Conservation (phyloP, 1,139 yeast genomes). For the Groenewaldozyma sp. region DNA sequence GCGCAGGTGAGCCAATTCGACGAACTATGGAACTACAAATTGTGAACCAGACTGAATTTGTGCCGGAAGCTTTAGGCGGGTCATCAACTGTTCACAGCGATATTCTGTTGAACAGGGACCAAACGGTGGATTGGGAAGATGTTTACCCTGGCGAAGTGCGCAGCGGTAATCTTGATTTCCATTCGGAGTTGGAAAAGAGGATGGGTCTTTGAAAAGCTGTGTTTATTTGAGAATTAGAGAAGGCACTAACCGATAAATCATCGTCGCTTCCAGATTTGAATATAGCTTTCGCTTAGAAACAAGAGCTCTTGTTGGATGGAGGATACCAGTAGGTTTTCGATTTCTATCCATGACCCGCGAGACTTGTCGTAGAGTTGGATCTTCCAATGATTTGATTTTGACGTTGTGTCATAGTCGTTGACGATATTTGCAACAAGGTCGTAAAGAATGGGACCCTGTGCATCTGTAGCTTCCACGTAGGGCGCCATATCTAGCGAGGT, state of each 20-base stretch:
- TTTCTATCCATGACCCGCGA: slow-evolving; percentile 45
- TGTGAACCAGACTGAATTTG: slow-evolving; percentile 63
- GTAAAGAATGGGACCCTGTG: slow-evolving; percentile 10
- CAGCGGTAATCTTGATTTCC: slow-evolving; percentile 46
- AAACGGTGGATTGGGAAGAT: slow-evolving; percentile 87
- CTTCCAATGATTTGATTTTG: slow-evolving; percentile 35
- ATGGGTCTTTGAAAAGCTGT: slow-evolving; percentile 52
- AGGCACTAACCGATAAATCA: no score
- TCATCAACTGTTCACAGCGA: slow-evolving; percentile 57
- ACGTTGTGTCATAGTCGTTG: slow-evolving; percentile 6
- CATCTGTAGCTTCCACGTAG: not conserved
- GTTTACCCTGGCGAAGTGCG: slow-evolving; percentile 45
- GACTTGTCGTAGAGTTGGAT: slow-evolving; percentile 40
- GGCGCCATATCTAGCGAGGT: slow-evolving; percentile 6
- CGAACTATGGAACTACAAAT: slow-evolving; percentile 78
- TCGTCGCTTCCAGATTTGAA: slow-evolving; percentile 58
- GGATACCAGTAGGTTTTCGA: slow-evolving; percentile 43
- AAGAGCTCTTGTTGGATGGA: slow-evolving; percentile 48
- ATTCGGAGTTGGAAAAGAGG: slow-evolving; percentile 59
- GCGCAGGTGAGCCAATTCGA: slow-evolving; percentile 89
- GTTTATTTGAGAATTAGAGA: no score
- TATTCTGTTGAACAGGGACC: slow-evolving; percentile 67
- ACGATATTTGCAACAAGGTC: slow-evolving; percentile 37
- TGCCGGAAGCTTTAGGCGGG: slow-evolving; percentile 55
- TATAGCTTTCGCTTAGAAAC: slow-evolving; percentile 52